phyloP scores from a whole-genome alignment of 2,329 filamentous ascomycete species.

The Simplicillium aogashimaense region DNA sequence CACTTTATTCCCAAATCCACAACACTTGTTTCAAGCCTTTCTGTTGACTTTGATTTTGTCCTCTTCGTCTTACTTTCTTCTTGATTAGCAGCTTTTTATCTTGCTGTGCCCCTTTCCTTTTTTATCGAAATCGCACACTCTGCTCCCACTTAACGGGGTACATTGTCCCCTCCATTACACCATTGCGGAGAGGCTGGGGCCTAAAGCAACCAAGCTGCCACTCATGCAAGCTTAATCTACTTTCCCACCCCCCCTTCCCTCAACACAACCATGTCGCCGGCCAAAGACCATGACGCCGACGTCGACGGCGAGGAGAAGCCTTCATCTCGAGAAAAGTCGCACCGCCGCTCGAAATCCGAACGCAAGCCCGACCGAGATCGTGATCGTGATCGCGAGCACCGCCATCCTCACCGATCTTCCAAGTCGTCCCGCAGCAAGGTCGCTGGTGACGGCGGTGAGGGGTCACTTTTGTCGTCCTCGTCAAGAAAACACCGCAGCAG shows the following conservation, averaged over 20 bases:
- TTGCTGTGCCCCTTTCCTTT: too few relatives aligned
- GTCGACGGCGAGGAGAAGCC: conserved; percentile 23
- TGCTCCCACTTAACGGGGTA: too few relatives aligned
- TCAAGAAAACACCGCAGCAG: conserved; percentile 17
- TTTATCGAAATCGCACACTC: too few relatives aligned
- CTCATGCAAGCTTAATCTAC: background rate
- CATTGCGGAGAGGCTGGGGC: too few relatives aligned
- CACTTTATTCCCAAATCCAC: too few relatives aligned
- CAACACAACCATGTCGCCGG: conserved; percentile 14
- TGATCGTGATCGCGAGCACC: conserved; percentile 19
- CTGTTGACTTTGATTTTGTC: too few relatives aligned
- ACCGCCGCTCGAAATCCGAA: conserved; percentile 27
- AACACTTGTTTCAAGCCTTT: too few relatives aligned
- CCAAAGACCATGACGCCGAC: conserved; percentile 31
- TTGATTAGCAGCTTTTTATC: too few relatives aligned
- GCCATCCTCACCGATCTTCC: conserved; percentile 23
- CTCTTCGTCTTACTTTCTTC: too few relatives aligned
- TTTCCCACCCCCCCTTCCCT: background rate
- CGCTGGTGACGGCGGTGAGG: conserved; percentile 28
- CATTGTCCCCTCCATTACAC: too few relatives aligned
- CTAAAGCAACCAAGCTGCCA: too few relatives aligned
- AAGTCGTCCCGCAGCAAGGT: conserved; percentile 31
- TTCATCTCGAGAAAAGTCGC: conserved; percentile 24
- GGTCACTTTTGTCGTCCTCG: conserved; percentile 24
- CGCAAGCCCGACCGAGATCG: conserved; percentile 21